Evolutionary conservation across 208 protist species (phyloP).

Genomic region (Strigomonas oncopelti): DNA sequence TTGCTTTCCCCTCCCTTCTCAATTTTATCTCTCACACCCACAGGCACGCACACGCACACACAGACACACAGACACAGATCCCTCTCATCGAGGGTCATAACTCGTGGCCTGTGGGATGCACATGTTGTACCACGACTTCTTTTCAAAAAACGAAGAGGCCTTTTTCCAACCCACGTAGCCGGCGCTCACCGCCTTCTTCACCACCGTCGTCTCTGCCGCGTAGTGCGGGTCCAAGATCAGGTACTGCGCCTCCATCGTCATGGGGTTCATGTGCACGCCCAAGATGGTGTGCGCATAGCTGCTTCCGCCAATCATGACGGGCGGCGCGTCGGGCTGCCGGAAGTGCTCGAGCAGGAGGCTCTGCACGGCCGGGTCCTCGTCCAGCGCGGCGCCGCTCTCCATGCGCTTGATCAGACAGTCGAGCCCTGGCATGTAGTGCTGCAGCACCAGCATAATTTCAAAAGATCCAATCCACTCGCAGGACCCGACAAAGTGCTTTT

Average conservation of each 20-base stretch:
- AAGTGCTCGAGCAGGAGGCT: constrained; percentile 85
- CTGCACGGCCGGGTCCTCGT: constrained; percentile 66
- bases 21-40: no score
- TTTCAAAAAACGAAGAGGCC: constrained; percentile 76
- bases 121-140: constrained; percentile 91
- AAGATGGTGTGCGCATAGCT: constrained; percentile 94
- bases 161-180: constrained; percentile 90
- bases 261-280: constrained; percentile 84
- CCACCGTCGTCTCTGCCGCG: constrained; percentile 60
- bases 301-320: constrained; percentile 95
- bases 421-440: constrained; percentile 66
- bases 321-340: constrained; percentile 54
- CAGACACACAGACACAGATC: background rate
- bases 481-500: constrained; percentile 85
- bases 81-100: constrained; percentile 59
- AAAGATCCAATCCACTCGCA: constrained; percentile 94
- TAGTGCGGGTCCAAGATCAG: constrained; percentile 95
- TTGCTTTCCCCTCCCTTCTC: no score
- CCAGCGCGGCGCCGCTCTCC: constrained; percentile 77
- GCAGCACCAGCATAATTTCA: constrained; percentile 88
- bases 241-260: constrained; percentile 78
- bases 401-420: constrained; percentile 87
- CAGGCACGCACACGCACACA: background rate
- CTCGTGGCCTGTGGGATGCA: constrained; percentile 78
- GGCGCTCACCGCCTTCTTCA: constrained; percentile 79